A percentile compares a stretch with the other conserved stretches of the same genome.
Conservation (phyloP, 108 stramenopile genomes). For the Bacterosira constricta region DNA sequence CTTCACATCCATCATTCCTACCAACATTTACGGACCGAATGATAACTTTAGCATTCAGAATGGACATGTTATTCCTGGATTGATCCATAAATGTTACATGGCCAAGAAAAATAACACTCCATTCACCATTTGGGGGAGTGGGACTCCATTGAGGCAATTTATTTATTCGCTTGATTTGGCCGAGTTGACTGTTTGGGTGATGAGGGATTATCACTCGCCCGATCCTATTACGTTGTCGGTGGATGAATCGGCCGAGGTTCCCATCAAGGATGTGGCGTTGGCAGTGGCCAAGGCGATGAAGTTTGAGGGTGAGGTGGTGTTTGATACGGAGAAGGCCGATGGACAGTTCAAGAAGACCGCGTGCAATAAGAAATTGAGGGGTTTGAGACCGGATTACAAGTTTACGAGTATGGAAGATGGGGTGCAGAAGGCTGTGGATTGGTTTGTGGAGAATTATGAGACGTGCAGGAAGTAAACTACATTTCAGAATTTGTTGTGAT, state of each 20-base stretch:
- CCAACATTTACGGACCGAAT: constrained; percentile 96
- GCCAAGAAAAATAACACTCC: constrained; percentile 91
- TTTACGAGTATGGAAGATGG: constrained; percentile 95
- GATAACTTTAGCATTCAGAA: constrained; percentile 95
- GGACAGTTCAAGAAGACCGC: constrained; percentile 99
- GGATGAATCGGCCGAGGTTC: constrained; percentile 93
- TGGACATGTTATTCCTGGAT: constrained; percentile 98
- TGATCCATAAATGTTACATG: constrained; percentile 98
- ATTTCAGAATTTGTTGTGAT: no score
- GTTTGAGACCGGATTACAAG: constrained; percentile 88
- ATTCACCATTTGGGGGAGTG: constrained; percentile 96
- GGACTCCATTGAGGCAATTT: constrained; percentile 96
- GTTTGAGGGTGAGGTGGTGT: constrained; percentile 88
- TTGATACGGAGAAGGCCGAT: constrained; percentile 94
- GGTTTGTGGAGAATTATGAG: constrained; percentile 92
- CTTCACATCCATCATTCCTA: constrained; percentile 98
- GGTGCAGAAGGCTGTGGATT: constrained; percentile 88
- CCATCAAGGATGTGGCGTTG: constrained; percentile 94
- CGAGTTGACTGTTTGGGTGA: constrained; percentile 94
- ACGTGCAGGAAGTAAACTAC: constrained; percentile 57
- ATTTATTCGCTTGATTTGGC: constrained; percentile 95
- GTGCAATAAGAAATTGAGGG: constrained; percentile 90
- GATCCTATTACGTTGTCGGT: constrained; percentile 95
- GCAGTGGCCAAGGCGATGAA: constrained; percentile 94
- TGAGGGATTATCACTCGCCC: constrained; percentile 91